phyloP scores from a whole-genome alignment of 2,329 filamentous ascomycete genomes.

The Achaetomium macrosporum region DNA sequence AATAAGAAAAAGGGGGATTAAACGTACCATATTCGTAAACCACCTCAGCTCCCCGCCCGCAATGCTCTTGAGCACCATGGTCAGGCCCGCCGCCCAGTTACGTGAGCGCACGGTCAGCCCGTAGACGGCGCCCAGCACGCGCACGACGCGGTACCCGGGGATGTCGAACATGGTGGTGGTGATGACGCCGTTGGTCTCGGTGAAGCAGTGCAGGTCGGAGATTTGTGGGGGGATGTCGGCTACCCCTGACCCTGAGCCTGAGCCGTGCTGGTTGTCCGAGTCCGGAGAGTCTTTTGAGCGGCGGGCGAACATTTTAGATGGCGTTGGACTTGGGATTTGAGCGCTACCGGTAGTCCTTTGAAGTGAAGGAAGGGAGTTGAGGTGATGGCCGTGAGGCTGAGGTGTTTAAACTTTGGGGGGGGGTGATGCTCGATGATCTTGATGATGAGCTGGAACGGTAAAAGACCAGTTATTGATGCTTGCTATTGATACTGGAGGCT shows the following conservation, averaged over 20 bases:
- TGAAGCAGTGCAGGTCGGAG: constrained; percentile 50
- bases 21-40: constrained; percentile 48
- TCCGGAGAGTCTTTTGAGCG: neutral
- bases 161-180: constrained; percentile 60
- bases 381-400: too few species aligned
- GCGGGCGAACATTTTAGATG: too few species aligned
- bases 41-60: constrained; percentile 54
- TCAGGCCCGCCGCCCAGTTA: constrained; percentile 51
- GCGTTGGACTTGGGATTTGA: too few species aligned
- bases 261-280: neutral
- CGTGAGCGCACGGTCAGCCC: constrained; percentile 40
- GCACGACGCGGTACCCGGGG: constrained; percentile 53
- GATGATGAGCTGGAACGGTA: too few species aligned
- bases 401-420: too few species aligned
- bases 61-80: constrained; percentile 51
- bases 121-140: constrained; percentile 50
- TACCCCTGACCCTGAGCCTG: neutral
- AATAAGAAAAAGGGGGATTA: constrained; percentile 1
- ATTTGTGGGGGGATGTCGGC: constrained; percentile 24
- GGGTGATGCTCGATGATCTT: too few species aligned
- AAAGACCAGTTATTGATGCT: too few species aligned
- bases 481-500: too few species aligned
- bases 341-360: too few species aligned
- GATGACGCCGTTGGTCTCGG: constrained; percentile 56
- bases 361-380: too few species aligned